Conservation (phyloP, 2,329 filamentous ascomycete species). For the Colletotrichum sp. region DNA sequence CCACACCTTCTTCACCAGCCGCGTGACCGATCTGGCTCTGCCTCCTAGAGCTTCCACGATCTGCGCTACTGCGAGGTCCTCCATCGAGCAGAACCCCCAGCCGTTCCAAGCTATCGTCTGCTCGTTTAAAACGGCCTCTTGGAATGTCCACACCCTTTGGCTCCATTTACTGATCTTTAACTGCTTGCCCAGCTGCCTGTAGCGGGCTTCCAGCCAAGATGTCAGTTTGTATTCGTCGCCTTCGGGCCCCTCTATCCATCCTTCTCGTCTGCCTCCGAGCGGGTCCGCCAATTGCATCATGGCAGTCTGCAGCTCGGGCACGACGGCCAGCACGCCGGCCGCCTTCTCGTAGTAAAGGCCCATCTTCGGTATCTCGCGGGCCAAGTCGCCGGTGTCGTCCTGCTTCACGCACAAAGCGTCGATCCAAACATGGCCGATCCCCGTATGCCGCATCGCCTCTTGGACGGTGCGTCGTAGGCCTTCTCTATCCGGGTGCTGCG, state of each 20-base stretch:
- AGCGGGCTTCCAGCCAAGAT: background rate
- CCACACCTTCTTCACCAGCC: background rate
- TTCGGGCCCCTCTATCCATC: background rate
- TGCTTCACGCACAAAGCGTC: background rate
- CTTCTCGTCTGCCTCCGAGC: background rate
- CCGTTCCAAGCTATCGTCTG: background rate
- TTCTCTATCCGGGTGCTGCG: background rate
- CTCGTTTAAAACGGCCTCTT: background rate
- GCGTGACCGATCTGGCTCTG: background rate
- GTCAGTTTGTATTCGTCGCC: background rate
- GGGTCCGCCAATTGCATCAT: background rate
- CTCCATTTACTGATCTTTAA: background rate
- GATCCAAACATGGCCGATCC: background rate
- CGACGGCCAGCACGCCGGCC: background rate
- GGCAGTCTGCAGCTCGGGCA: background rate
- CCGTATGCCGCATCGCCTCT: background rate
- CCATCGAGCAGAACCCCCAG: background rate
- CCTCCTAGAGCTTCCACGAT: background rate
- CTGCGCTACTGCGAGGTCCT: background rate
- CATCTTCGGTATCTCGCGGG: background rate
- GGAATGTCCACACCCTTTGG: background rate
- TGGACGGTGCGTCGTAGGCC: background rate
- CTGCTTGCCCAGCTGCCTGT: background rate
- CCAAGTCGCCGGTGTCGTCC: background rate
- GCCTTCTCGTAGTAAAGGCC: background rate